Percentiles rank a stretch among this genome's conserved stretches.
phyloP scores from a whole-genome alignment of 2,329 filamentous ascomycete genomes.

The Spiromastix sp. region DNA sequence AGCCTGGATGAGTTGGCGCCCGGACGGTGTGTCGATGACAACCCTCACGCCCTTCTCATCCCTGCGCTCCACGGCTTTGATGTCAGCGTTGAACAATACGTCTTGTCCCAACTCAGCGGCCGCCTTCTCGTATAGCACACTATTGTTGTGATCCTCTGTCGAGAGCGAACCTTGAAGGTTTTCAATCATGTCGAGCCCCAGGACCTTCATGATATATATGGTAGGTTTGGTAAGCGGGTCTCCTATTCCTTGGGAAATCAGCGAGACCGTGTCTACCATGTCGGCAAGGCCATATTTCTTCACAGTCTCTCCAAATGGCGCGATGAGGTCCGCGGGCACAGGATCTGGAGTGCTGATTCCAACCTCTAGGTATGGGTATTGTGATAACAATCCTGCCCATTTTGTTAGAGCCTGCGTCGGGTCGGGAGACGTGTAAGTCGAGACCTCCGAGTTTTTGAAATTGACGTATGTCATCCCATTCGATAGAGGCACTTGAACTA shows the following conservation, averaged over 20 bases:
- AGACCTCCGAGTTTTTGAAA: slow-evolving; percentile 14
- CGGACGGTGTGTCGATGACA: slow-evolving; percentile 20
- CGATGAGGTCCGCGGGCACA: slow-evolving; percentile 20
- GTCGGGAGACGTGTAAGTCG: not conserved
- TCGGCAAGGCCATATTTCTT: slow-evolving; percentile 15
- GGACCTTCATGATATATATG: slow-evolving; percentile 16
- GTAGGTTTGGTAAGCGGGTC: slow-evolving; percentile 15
- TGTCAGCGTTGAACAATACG: not conserved
- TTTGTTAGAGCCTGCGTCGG: slow-evolving; percentile 11
- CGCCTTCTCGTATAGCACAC: slow-evolving; percentile 1
- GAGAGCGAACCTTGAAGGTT: not conserved
- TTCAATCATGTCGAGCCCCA: slow-evolving; percentile 9
- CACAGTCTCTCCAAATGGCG: slow-evolving; percentile 21
- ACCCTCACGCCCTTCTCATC: slow-evolving; percentile 16
- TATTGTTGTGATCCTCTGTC: slow-evolving; percentile 6
- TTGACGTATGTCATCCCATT: slow-evolving; percentile 3
- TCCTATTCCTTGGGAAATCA: slow-evolving; percentile 13
- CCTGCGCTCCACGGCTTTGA: not conserved
- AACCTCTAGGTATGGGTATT: slow-evolving; percentile 17
- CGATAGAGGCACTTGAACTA: slow-evolving; percentile 3
- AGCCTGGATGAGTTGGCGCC: slow-evolving; percentile 24
- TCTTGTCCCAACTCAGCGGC: not conserved
- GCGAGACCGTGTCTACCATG: slow-evolving; percentile 12
- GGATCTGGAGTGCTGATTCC: slow-evolving; percentile 19
- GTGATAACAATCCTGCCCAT: slow-evolving; percentile 7